Base-by-base conservation (phyloP, 495 filamentous ascomycete genomes). In the Pyrenula aspistea region DNA sequence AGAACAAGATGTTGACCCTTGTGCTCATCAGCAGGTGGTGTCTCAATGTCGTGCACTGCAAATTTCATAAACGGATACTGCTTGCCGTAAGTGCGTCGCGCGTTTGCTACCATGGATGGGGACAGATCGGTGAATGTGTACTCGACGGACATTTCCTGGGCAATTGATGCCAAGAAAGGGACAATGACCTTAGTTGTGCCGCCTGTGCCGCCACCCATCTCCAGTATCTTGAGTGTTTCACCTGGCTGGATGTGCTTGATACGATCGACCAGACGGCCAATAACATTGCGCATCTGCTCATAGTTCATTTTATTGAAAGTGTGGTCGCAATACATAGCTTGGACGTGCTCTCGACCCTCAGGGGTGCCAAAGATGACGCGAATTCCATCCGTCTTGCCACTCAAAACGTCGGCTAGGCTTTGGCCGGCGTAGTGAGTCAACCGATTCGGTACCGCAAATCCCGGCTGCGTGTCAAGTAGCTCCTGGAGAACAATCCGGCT, bases 111-210 rank as follows among this genome's bases (percentile, higher is more conserved):
- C 1, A 80, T 63, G 0, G 71, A 68, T 0, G 67, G 50, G 0
- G 69, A 70, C 2, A 78, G 53, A 49, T 80, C 77, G 0, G 72
- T 77, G 57, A 80, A 76, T 0, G 71, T 75, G 51, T 80, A 80
- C 25, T 65, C 56, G 58, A 77, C 58, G 1, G 63, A 56, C 2
- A 66, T 55, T 24, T 60, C 58, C 10, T 60, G 56, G 19, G 49
- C 49, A 19, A 58, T 49, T 0, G 55, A 51, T 2, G 58, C 56
- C 3, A 74, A 52, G 15, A 54, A 25, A 0, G 65, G 58, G 19
- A 71, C 57, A 1, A 70, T 51, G 25, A 57, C 62, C 22, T 56
- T 61, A 1, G 74, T 73, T 1, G 73, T 76, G 1, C 71, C 72
- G 21, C 73, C 73, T 1, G 73, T 75, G 3, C 74, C 75, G 12